phyloP scores from a whole-genome alignment of 1,284 basidiomycete species.

The Chondrostereum purpureum region DNA sequence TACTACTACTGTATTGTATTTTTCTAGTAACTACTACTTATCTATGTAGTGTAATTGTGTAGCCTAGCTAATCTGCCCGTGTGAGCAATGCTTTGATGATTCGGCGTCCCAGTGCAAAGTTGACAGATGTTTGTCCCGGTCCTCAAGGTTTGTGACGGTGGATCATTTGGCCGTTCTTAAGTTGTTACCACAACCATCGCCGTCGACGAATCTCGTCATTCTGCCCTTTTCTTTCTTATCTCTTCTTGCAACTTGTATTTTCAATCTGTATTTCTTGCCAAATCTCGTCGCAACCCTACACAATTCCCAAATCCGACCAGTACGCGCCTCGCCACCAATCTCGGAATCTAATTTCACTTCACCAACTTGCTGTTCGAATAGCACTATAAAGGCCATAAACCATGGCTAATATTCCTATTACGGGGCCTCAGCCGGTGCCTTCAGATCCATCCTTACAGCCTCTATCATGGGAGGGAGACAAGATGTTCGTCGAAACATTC shows the following conservation, averaged over 20 bases:
- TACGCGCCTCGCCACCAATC: neutral
- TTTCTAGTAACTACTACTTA: too few species aligned
- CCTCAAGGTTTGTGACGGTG: neutral
- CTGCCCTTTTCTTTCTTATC: neutral
- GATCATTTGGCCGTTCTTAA: neutral
- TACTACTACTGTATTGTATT: neutral
- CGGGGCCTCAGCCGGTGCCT: too few species aligned
- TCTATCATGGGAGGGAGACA: slow-evolving; percentile 44
- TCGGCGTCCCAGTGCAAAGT: neutral
- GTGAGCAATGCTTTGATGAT: too few species aligned
- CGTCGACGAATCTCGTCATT: too few species aligned
- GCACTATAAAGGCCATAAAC: too few species aligned
- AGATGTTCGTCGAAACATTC: slow-evolving; percentile 30
- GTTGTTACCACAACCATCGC: neutral
- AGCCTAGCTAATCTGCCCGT: too few species aligned
- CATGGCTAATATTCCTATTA: too few species aligned
- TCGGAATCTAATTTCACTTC: neutral
- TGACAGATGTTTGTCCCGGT: neutral
- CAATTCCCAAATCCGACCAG: too few species aligned
- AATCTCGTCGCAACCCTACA: too few species aligned
- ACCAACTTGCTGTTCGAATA: neutral
- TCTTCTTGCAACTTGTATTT: neutral
- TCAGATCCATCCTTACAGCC: slow-evolving; percentile 16
- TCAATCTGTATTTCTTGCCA: neutral
- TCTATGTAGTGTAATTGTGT: too few species aligned